These are phyloP conservation scores for Rhodotorula toruloides DNA, from an alignment of 768 basidiomycete species.

Conservation along the genomic window DNA sequence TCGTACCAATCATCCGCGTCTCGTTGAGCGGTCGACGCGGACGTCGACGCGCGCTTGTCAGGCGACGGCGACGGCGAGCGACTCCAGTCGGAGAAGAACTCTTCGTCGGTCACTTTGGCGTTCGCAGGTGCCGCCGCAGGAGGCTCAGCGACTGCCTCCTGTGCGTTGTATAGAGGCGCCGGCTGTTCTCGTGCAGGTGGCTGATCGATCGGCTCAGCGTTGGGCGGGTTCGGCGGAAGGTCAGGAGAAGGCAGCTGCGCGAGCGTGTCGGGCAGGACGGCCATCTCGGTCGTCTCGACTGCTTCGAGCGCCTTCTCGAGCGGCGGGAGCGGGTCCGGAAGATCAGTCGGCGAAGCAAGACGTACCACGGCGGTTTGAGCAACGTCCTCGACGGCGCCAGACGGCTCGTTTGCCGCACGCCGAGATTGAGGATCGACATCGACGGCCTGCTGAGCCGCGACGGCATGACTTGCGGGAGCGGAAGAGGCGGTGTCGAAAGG, in stretches of 20 bases:
- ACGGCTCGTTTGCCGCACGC: not conserved
- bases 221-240: not conserved
- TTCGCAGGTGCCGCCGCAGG: not conserved
- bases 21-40: not conserved
- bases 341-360: not conserved
- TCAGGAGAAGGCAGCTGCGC: not conserved
- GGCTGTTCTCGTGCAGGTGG: not conserved
- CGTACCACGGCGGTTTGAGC: not conserved
- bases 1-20: not conserved
- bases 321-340: not conserved
- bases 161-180: not conserved
- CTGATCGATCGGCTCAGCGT: not conserved
- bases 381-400: too few relatives aligned
- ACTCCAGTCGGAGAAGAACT: slow-evolving; percentile 48
- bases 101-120: slow-evolving; percentile 33
- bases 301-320: slow-evolving; percentile 11
- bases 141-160: not conserved
- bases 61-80: slow-evolving; percentile 48
- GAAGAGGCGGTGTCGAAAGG: not conserved
- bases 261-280: not conserved
- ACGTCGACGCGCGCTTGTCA: not conserved
- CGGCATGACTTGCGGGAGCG: not conserved
- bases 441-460: too few relatives aligned
- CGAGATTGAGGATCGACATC: too few relatives aligned
- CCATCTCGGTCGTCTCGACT: not conserved